Evolutionary conservation across 306 rosid species (phyloP), one percentile per base, ranked within the genome.

Genomic region (Prosopis cineraria): DNA sequence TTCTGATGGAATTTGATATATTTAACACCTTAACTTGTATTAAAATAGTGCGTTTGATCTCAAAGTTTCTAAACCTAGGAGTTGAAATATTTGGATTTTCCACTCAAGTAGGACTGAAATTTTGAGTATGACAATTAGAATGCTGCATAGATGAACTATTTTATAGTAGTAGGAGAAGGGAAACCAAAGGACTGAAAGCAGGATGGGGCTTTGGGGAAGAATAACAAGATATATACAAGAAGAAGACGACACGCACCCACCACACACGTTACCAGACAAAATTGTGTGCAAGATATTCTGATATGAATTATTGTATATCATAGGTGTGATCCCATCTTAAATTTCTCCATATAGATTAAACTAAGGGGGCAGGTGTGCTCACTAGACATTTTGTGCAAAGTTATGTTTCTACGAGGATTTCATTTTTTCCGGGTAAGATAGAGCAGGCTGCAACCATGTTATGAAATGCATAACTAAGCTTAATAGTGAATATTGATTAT

Each of bases 151-250:
- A 27, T 17, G 39, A 39, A 67, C 33, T 67, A 56, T 33, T n/a
- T n/a, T 80, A 31, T 36, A 41, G 27, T 74, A 29, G 10, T 45
- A 58, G 48, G 47, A 34, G 53, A 24, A 29, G 44, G 59, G 47
- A 69, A 75, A 70, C 50, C 52, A 16, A 31, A 47, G 20, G 69
- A 63, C 36, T 31, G 47, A 76, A 43, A n/a, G 58, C 53, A 70
- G 31, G 63, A 39, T 80, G 76, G 33, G 29, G 31, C 64, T 34
- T 56, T 73, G 77, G 66, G 74, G 39, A 68, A 69, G 31, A 76
- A 79, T 33, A 70, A 52, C 31, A 37, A 63, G 20, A 63, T 65
- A 5, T 48, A 12, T 9, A n/a, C n/a, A n/a, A n/a, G n/a, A n/a
- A n/a, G n/a, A n/a, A n/a, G n/a, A n/a, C n/a, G n/a, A n/a, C n/a